Base-by-base conservation (phyloP, 768 basidiomycete species). In the Porphyrellus cyaneotinctus region DNA sequence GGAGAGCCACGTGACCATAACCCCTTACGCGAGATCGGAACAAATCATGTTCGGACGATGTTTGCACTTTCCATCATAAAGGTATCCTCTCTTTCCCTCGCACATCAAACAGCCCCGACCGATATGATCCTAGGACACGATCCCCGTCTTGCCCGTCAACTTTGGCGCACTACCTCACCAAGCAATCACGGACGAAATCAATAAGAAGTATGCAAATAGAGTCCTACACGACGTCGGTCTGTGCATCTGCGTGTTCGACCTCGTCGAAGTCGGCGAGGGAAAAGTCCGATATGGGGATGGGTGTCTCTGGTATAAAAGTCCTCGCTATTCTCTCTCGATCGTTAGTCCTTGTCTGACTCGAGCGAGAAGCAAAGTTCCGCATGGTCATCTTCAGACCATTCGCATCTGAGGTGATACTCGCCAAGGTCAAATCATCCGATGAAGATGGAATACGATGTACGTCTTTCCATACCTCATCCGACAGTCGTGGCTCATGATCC, bases 251-350 rank as follows among this genome's bases (percentile, higher is more conserved):
- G 81, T 93, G 1, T 97, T 93, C 56, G 95, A 98, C 67, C 72
- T 99, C 36, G 74, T 84, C 0, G 81, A 91, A 58, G 88, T 84
- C 1, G 87, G 91, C 2, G 94, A 97, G 64, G 95, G 95, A 2
- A 94, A 88, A 57, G 85, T 99, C 6, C 79, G 93, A 32, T 97
- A 95, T 62, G 95, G 95, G 0, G 95, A 99, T 69, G 95, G 95
- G 0, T 85, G 85, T 64, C 74, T 95, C 63, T 98, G 94, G 87
- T 94, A 98, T 66, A 92, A 89, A 78, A 82, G 95, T 95, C 47
- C 55, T 42, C 37, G 14, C 14, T 20, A 3, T 39, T 11, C 2
- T 42, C 49, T 45, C 26, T 43, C 13, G 12, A 33, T 36, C 41
- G 23, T 42, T 18, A 11, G 30, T 10, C 12, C 22, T 17, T 41